Evolutionary conservation across 805 yeast genomes (phyloP).

Genomic region (Candida palmyrensis): DNA sequence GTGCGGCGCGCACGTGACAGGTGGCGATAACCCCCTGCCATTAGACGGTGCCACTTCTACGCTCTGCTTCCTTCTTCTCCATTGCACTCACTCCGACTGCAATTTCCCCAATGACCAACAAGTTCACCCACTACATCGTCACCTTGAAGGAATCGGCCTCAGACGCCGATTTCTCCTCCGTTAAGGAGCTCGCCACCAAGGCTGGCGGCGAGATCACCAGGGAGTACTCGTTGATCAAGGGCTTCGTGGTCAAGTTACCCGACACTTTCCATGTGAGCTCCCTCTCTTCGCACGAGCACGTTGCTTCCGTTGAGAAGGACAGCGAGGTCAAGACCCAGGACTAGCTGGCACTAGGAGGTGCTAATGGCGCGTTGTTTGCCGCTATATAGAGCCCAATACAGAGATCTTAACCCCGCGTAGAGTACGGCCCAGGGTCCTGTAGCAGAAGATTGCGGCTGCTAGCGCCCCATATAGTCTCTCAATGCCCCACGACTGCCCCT

Average conservation of each 20-base stretch:
- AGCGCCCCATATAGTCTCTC: too few relatives aligned
- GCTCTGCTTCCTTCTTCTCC: neutral
- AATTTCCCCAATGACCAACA: conserved; percentile 17
- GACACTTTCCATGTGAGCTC: conserved; percentile 38
- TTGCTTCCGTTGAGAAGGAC: conserved; percentile 63
- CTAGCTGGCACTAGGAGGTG: too few relatives aligned
- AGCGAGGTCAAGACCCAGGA: conserved; percentile 50
- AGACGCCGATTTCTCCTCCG: conserved; percentile 30
- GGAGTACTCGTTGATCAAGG: conserved; percentile 63
- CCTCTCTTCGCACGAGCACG: conserved; percentile 45
- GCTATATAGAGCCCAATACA: too few relatives aligned
- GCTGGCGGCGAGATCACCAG: conserved; percentile 59
- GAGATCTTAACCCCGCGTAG: too few relatives aligned
- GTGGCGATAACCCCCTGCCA: too few relatives aligned
- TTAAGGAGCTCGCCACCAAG: conserved; percentile 45
- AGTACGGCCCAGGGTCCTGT: too few relatives aligned
- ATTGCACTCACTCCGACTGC: neutral
- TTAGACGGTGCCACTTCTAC: too few relatives aligned
- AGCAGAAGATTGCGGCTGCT: too few relatives aligned
- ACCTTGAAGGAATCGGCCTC: conserved; percentile 43
- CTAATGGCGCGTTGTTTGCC: too few relatives aligned
- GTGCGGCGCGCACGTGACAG: too few relatives aligned
- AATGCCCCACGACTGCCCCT: too few relatives aligned
- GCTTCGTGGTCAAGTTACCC: conserved; percentile 59
- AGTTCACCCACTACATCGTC: conserved; percentile 33